Percentiles rank a stretch among this genome's conserved stretches.
Evolutionary conservation across 1,139 yeast species (phyloP).

Genomic region (Magnusiomyces ingens): DNA sequence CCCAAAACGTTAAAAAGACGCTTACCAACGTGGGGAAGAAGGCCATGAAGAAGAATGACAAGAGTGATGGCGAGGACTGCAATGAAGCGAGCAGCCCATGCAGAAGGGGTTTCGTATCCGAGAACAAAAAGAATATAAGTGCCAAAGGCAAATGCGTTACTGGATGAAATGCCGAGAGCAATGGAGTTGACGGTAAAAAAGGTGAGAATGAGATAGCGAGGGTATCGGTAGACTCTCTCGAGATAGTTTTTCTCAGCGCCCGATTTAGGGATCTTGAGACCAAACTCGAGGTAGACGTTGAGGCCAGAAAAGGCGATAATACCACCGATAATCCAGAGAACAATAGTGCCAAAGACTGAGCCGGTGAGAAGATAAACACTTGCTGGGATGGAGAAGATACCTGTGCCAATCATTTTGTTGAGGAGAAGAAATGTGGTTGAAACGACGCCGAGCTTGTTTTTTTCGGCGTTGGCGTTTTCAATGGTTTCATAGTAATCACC

Average conservation of each 20-base stretch:
- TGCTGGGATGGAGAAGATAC: constrained; percentile 82
- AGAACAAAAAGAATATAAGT: constrained; percentile 55
- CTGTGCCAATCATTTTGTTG: constrained; percentile 83
- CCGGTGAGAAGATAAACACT: constrained; percentile 63
- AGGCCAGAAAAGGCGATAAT: constrained; percentile 43
- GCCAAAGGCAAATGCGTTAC: constrained; percentile 51
- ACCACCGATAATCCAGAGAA: constrained; percentile 75
- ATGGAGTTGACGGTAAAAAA: constrained; percentile 60
- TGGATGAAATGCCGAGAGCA: constrained; percentile 75
- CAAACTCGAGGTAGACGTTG: constrained; percentile 61
- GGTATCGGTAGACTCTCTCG: constrained; percentile 58
- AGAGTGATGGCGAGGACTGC: constrained; percentile 55
- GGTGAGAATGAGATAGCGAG: constrained; percentile 59
- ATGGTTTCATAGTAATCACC: no score
- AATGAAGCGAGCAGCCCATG: constrained; percentile 22
- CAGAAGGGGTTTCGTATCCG: constrained; percentile 41
- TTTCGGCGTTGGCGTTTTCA: not conserved
- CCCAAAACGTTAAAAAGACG: constrained; percentile 62
- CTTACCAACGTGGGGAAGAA: constrained; percentile 58
- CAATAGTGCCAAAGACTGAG: constrained; percentile 64
- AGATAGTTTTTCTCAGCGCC: constrained; percentile 79
- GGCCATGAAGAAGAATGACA: constrained; percentile 56
- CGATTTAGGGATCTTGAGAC: constrained; percentile 68
- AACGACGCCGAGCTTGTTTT: constrained; percentile 39
- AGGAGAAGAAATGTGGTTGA: constrained; percentile 61